Conservation (phyloP, 495 filamentous ascomycete genomes). For the Lepidopterella palustris region DNA sequence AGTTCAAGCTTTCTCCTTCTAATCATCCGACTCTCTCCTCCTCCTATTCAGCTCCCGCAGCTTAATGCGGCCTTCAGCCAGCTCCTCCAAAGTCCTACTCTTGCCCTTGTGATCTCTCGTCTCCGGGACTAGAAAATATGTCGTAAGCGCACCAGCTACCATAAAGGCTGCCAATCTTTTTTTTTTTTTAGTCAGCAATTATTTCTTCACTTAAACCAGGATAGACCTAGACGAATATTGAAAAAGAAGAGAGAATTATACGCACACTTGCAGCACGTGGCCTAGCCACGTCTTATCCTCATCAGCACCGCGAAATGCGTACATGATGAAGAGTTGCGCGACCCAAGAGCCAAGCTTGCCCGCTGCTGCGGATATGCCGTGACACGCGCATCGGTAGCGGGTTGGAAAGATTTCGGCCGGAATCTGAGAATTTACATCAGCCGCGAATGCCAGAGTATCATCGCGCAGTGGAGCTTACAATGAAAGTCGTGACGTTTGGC, state of each 20-base stretch:
- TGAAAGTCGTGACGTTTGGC: slow-evolving; percentile 24
- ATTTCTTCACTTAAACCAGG: not conserved
- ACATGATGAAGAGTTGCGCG: slow-evolving; percentile 22
- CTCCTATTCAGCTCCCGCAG: slow-evolving; percentile 16
- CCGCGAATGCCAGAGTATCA: not conserved
- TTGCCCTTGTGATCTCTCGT: slow-evolving; percentile 20
- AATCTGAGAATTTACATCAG: slow-evolving; percentile 7
- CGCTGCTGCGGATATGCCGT: slow-evolving; percentile 22
- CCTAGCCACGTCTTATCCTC: slow-evolving; percentile 5
- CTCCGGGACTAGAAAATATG: slow-evolving; percentile 19
- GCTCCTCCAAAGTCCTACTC: slow-evolving; percentile 18
- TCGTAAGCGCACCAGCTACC: slow-evolving; percentile 20
- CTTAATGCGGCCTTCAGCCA: slow-evolving; percentile 11
- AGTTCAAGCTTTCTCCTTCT: slow-evolving; percentile 6
- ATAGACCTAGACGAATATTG: not conserved
- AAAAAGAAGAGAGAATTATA: no score
- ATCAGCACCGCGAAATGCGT: slow-evolving; percentile 6
- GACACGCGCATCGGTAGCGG: slow-evolving; percentile 20
- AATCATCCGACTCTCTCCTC: not conserved
- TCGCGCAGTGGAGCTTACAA: slow-evolving; percentile 7
- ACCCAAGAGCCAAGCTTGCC: slow-evolving; percentile 23
- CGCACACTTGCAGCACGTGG: slow-evolving; percentile 17
- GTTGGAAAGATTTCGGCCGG: slow-evolving; percentile 27
- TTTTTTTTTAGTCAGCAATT: not conserved
- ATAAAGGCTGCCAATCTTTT: slow-evolving; percentile 18